Conservation (phyloP, 495 filamentous ascomycete genomes). For the Penicillium goetzii region DNA sequence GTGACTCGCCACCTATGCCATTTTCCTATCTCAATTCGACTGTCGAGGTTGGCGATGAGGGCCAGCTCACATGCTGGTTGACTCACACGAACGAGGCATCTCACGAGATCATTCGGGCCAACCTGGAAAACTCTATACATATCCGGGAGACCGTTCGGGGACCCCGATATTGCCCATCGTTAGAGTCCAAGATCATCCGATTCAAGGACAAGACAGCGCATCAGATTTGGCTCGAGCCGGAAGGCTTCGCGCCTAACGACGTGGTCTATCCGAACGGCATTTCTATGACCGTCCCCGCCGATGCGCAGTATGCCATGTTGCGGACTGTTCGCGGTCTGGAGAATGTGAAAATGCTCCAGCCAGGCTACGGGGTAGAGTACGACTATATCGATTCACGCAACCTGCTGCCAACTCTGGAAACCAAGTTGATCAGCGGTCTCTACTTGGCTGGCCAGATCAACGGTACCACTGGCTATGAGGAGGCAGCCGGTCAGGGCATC, state of each 20-base stretch:
- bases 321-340: conserved; percentile 85
- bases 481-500: conserved; percentile 92
- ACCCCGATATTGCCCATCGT: conserved; percentile 90
- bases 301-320: conserved; percentile 81
- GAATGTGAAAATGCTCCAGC: conserved; percentile 89
- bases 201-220: conserved; percentile 80
- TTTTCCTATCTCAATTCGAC: conserved; percentile 87
- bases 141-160: conserved; percentile 95
- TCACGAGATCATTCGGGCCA: conserved; percentile 82
- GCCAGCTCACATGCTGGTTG: conserved; percentile 77
- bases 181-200: conserved; percentile 92
- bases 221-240: conserved; percentile 94
- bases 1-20: conserved; percentile 84
- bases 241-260: conserved; percentile 84
- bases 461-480: conserved; percentile 97
- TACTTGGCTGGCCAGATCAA: conserved; percentile 98
- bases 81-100: conserved; percentile 83
- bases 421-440: conserved; percentile 85
- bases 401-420: conserved; percentile 85
- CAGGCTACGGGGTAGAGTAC: conserved; percentile 97
- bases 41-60: conserved; percentile 70
- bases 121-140: conserved; percentile 91
- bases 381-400: conserved; percentile 96
- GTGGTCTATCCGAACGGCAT: conserved; percentile 97
- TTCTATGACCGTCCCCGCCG: conserved; percentile 91